Conservation (phyloP, 1,284 basidiomycete genomes). For the Moesziomyces aphidis region DNA sequence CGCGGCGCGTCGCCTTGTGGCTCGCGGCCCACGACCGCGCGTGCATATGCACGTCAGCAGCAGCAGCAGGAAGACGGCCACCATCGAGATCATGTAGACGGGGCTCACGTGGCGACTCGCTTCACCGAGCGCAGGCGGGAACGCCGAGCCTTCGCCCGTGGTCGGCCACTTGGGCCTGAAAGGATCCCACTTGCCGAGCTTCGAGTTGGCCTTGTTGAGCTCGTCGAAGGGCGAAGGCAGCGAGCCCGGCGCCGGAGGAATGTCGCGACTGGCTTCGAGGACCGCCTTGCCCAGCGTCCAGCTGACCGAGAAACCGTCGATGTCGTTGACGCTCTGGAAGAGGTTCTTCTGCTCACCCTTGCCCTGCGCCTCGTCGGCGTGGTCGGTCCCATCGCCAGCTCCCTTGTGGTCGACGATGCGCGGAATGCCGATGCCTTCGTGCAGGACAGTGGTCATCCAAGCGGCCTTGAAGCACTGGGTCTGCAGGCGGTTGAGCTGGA, state of each 20-base stretch:
- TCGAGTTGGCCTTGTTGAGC: constrained; percentile 35
- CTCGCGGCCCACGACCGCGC: constrained; percentile 46
- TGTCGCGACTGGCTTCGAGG: constrained; percentile 82
- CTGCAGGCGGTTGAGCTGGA: constrained; percentile 85
- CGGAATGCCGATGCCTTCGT: constrained; percentile 95
- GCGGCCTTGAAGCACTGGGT: constrained; percentile 99
- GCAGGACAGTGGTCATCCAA: constrained; percentile 95
- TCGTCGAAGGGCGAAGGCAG: constrained; percentile 44
- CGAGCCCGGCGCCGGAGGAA: constrained; percentile 49
- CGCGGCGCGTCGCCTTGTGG: constrained; percentile 37
- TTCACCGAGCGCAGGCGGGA: constrained; percentile 32
- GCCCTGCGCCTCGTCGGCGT: constrained; percentile 56
- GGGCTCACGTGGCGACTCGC: constrained; percentile 35
- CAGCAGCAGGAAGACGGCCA: constrained; percentile 42
- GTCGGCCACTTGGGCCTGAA: constrained; percentile 46
- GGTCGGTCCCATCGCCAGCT: constrained; percentile 55
- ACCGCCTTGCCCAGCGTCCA: constrained; percentile 99
- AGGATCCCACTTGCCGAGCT: constrained; percentile 43
- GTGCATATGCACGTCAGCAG: constrained; percentile 50
- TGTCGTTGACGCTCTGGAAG: constrained; percentile 91
- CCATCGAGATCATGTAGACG: constrained; percentile 29
- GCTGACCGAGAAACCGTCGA: constrained; percentile 90
- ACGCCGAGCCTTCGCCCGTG: constrained; percentile 44
- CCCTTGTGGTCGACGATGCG: constrained; percentile 79
- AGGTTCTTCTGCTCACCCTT: constrained; percentile 68